Evolutionary conservation across 2,329 filamentous ascomycete genomes (phyloP), one percentile per base, ranked within the genome.

Genomic region (Lachnellula willkommii): DNA sequence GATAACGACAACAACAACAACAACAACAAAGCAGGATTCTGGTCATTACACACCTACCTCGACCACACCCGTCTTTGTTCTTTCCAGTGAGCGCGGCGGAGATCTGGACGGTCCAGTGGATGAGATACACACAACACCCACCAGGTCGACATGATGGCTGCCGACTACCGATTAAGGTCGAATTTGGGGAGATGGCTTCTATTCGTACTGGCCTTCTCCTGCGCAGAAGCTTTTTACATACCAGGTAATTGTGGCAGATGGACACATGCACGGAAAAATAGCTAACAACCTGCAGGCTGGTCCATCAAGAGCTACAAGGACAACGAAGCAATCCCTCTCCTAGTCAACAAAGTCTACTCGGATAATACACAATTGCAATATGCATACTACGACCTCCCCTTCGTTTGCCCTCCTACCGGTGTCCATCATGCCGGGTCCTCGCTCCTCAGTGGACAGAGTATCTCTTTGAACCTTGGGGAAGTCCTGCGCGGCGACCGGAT

Each of bases 311-410:
- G 83, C 67, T 95, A 95, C 70, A 79, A 79, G 62, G 82, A 91
- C 61, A 81, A 83, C 70, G 88, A 95, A 64, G 77, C 83, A 11
- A 87, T 95, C 40, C 90, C 90, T 1, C 78, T 96, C n/a, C 84
- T 93, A 54, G 88, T 94, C 62, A 95, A 95, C 76, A 95, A 95
- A 72, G 85, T 92, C 65, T 95, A 92, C 72, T 95, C 90, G 54
- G 90, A 95, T 73, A 85, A 89, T 66, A 94, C 89, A 7, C 87
- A 94, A 70, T 77, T 95, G n/a, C 90, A 95, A 71, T 95, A 91
- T 81, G 90, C 90, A 63, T 95, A 93, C 75, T 89, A 87, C 70
- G 88, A 94, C 65, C 83, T 95, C 1, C 90, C 90, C 7, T 95
- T 95, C 70, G 88, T 93, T 53, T 95, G 90, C 68, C 88, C 88